phyloP scores from a whole-genome alignment of 148 eudicot species.

The Dianthus caryophyllus region DNA sequence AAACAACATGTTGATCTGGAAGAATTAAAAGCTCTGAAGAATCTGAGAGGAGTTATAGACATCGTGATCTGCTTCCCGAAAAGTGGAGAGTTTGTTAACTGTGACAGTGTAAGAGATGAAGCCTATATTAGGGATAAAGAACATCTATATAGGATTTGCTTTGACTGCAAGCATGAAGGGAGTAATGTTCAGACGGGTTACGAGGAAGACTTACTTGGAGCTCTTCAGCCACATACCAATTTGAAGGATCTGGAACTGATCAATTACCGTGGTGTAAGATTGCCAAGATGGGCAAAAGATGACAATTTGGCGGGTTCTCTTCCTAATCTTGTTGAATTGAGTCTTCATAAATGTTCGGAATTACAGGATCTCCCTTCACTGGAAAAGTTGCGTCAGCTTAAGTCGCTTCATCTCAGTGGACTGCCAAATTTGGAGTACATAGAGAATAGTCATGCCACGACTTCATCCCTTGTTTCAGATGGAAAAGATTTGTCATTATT shows the following conservation, averaged over 20 bases:
- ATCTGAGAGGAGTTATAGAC: background rate
- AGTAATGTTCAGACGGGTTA: too few relatives aligned
- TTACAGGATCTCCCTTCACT: background rate
- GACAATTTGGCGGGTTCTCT: background rate
- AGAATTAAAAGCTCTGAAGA: constrained; percentile 1
- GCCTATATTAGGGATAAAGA: constrained; percentile 8
- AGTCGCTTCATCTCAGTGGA: background rate
- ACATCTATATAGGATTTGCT: background rate
- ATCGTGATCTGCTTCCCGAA: background rate
- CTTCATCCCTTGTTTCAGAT: background rate
- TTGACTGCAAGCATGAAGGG: background rate
- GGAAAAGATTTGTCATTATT: background rate
- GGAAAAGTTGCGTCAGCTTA: constrained; percentile 4
- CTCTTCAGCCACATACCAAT: constrained; percentile 13
- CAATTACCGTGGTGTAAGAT: background rate
- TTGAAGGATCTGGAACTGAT: background rate
- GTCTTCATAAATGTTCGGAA: background rate
- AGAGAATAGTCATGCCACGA: background rate
- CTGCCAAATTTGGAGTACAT: constrained; percentile 4
- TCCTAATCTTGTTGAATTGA: background rate
- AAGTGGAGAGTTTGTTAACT: background rate
- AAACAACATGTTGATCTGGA: background rate
- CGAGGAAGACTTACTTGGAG: constrained; percentile 12
- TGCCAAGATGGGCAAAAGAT: constrained; percentile 2
- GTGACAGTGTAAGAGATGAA: background rate